Conservation (phyloP, 176 grass and related monocot species). For the Triticum dicoccoides region DNA sequence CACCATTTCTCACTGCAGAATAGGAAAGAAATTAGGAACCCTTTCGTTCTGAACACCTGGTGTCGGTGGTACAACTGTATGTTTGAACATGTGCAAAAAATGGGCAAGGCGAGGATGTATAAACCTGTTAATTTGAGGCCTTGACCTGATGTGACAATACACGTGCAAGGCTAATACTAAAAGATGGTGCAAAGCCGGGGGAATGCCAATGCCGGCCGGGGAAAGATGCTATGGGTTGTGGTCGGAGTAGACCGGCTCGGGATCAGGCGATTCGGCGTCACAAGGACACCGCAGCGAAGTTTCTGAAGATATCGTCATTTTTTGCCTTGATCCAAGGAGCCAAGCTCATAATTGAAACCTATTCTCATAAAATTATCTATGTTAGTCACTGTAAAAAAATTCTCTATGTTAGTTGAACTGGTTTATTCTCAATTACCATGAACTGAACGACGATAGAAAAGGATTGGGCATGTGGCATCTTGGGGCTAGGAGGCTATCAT, state of each 20-base stretch:
- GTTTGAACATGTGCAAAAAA: neutral
- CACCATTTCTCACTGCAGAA: neutral
- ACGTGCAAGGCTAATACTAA: constrained; percentile 16
- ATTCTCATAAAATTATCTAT: too few relatives aligned
- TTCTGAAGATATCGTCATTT: neutral
- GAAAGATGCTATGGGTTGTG: neutral
- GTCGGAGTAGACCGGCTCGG: neutral
- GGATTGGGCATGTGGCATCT: neutral
- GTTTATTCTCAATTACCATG: neutral
- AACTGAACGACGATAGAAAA: neutral
- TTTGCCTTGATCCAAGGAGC: too few relatives aligned
- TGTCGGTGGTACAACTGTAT: neutral
- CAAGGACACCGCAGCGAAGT: constrained; percentile 24
- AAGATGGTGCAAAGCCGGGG: neutral
- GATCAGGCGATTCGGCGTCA: constrained; percentile 20
- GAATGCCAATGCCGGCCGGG: constrained; percentile 5
- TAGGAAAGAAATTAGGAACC: neutral
- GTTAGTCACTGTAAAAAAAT: too few relatives aligned
- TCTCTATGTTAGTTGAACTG: too few relatives aligned
- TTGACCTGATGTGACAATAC: constrained; percentile 39
- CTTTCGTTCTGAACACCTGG: neutral
- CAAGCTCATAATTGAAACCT: too few relatives aligned
- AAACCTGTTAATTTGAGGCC: neutral
- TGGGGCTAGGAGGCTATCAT: constrained; percentile 22
- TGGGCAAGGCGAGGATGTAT: neutral